phyloP scores from a whole-genome alignment of 495 filamentous ascomycete genomes.

The Pseudomonodictys pantanalensis region DNA sequence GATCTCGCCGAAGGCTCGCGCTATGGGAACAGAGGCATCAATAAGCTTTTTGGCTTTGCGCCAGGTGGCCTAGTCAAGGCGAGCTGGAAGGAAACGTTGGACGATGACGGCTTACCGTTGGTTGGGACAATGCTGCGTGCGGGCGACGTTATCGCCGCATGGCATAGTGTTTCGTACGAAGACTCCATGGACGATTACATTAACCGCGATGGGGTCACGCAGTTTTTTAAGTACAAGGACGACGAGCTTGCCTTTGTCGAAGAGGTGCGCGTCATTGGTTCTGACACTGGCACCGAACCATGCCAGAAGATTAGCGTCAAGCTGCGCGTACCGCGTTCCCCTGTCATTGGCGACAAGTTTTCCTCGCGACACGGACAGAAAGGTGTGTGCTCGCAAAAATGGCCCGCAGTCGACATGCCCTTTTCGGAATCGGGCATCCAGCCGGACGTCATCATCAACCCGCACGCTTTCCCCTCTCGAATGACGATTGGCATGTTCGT shows the following conservation, averaged over 20 bases:
- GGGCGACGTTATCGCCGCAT: conserved; percentile 82
- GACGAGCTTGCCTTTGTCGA: conserved; percentile 82
- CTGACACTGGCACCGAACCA: conserved; percentile 74
- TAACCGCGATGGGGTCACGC: conserved; percentile 75
- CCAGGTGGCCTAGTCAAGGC: conserved; percentile 64
- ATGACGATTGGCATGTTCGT: conserved; percentile 99
- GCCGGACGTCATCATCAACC: conserved; percentile 97
- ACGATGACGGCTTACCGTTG: conserved; percentile 80
- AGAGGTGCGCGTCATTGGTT: conserved; percentile 85
- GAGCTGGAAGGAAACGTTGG: conserved; percentile 64
- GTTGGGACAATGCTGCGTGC: conserved; percentile 72
- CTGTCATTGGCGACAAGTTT: conserved; percentile 97
- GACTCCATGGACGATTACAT: conserved; percentile 53
- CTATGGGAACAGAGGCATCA: conserved; percentile 56
- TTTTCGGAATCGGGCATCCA: conserved; percentile 97
- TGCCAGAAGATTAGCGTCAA: conserved; percentile 85
- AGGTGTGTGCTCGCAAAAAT: conserved; percentile 95
- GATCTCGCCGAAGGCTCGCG: conserved; percentile 70
- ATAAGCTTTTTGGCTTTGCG: conserved; percentile 82
- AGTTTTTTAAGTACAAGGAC: conserved; percentile 90
- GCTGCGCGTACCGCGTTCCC: conserved; percentile 82
- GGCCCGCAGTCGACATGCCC: conserved; percentile 91
- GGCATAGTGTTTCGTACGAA: conserved; percentile 80
- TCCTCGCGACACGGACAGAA: conserved; percentile 98
- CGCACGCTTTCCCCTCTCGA: conserved; percentile 98